A percentile compares a stretch with the other conserved stretches of the same genome.
These are phyloP conservation scores for Mortierella sp. DNA, from an alignment of 371 early-diverging fungal genomes.

Conservation along the genomic window DNA sequence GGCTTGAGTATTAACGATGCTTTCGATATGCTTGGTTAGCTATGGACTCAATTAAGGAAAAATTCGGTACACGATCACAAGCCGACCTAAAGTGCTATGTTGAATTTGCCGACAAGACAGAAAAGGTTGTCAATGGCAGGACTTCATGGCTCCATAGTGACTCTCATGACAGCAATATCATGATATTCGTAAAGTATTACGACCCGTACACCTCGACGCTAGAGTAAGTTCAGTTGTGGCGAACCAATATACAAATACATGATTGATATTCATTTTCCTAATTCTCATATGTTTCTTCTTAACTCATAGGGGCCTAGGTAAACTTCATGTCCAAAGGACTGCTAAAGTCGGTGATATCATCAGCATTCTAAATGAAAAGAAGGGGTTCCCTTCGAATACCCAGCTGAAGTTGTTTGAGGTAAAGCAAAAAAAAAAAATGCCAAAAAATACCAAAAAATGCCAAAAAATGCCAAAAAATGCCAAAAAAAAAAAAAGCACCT, in stretches of 20 bases:
- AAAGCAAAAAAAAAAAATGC: slow-evolving; percentile 11
- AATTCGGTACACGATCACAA: slow-evolving; percentile 55
- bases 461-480: no score
- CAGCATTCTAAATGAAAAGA: slow-evolving; percentile 67
- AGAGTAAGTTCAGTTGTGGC: slow-evolving; percentile 59
- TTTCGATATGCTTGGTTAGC: slow-evolving; percentile 26
- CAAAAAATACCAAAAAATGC: no score
- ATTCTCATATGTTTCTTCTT: background rate
- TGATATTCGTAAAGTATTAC: slow-evolving; percentile 90
- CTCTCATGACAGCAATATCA: slow-evolving; percentile 57
- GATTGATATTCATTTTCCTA: background rate
- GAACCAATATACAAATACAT: background rate
- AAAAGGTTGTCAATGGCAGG: slow-evolving; percentile 27
- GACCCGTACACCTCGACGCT: slow-evolving; percentile 75
- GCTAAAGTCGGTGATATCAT: slow-evolving; percentile 79
- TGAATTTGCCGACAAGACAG: slow-evolving; percentile 58
- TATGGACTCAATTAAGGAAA: slow-evolving; percentile 61
- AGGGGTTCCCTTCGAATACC: slow-evolving; percentile 68
- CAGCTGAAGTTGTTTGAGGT: slow-evolving; percentile 79
- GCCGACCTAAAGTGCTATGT: slow-evolving; percentile 69
- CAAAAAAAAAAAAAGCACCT: background rate
- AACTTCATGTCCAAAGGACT: slow-evolving; percentile 68
- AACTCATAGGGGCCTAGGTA: slow-evolving; percentile 69
- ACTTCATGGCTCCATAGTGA: slow-evolving; percentile 44
- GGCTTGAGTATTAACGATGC: background rate